Base-by-base conservation (phyloP, 768 basidiomycete genomes). In the Russula foetens region DNA sequence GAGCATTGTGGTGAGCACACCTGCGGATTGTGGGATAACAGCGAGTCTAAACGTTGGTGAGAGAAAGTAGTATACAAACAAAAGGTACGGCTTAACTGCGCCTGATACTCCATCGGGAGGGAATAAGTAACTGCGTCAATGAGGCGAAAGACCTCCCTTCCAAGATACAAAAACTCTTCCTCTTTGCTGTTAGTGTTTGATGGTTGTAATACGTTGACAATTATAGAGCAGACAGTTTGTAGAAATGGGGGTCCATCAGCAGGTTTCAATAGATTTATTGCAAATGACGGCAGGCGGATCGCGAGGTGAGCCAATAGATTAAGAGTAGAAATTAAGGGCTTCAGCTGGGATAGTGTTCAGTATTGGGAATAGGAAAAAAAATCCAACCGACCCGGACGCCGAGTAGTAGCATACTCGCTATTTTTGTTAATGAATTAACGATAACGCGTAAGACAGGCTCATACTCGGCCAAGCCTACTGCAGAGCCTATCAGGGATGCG, bases 1-100 rank as follows among this genome's bases (percentile, higher is more conserved):
- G 17, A 90, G 71, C 24, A 90, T 71, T 15, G 70, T 74, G 53
- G 75, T 69, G 54, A 86, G 65, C 46, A 80, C 71, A 23, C 77
- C 72, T 24, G 71, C 70, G 33, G 75, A 74, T 33, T 71, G 73
- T 8, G 76, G 64, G 26, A 85, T 66, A 4, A 68, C 60, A 5
- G 69, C 71, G 3, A 83, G 61, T 48, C 61, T 62, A 82, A 81
- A 53, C 15, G 26, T 29, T 7, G 7, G 51, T 58, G 24, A 62
- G 56, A 31, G 19, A 4, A 12, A 15, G 49, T 46, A 12, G 14
- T 41, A n/a, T 17, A 28, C n/a, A 48, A 43, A 48, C 7, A 3
- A 41, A 48, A 35, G 38, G 5, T 3, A 28, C 15, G 14, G 28
- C 61, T 44, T 56, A 58, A 62, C 61, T 63, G 53, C 3, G 31